These are phyloP conservation scores for Hypoxylon lenormandii DNA, from an alignment of 495 filamentous ascomycete genomes.

Conservation along the genomic window DNA sequence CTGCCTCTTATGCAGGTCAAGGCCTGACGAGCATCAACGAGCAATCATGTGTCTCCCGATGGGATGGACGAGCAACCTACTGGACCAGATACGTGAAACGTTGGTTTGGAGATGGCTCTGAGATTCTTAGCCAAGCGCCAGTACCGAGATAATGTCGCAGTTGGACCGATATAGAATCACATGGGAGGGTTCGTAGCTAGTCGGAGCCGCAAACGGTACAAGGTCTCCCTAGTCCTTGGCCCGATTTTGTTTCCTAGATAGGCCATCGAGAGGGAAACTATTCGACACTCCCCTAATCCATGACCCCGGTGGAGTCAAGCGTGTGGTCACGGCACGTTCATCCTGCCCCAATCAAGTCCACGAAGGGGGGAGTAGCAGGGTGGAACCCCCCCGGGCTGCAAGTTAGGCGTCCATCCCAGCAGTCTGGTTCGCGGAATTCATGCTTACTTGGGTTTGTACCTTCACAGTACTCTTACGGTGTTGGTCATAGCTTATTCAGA, in stretches of 20 bases:
- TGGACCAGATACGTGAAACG: neutral
- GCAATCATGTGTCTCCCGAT: slow-evolving; percentile 12
- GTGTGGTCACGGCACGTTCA: neutral
- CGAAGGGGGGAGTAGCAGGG: slow-evolving; percentile 5
- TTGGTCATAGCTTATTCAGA: slow-evolving; percentile 21
- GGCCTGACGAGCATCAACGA: neutral
- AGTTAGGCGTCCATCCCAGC: slow-evolving; percentile 24
- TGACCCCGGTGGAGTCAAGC: slow-evolving; percentile 7
- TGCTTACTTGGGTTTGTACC: slow-evolving; percentile 23
- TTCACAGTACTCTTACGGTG: slow-evolving; percentile 25
- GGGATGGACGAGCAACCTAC: neutral
- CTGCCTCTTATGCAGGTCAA: neutral
- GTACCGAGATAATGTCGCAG: neutral
- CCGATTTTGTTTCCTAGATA: slow-evolving; percentile 28
- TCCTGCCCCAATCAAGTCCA: slow-evolving; percentile 12
- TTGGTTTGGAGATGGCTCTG: neutral
- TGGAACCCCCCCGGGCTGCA: slow-evolving; percentile 21
- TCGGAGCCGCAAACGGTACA: slow-evolving; percentile 12
- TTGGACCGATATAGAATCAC: slow-evolving; percentile 12
- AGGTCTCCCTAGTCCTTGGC: slow-evolving; percentile 1
- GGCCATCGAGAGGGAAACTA: slow-evolving; percentile 14
- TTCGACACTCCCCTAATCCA: slow-evolving; percentile 13
- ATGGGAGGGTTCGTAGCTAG: slow-evolving; percentile 2
- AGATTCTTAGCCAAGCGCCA: neutral
- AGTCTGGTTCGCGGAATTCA: slow-evolving; percentile 15